phyloP scores from a whole-genome alignment of 225 moss, liverwort and hornwort genomes.

The Marchantia polymorpha region DNA sequence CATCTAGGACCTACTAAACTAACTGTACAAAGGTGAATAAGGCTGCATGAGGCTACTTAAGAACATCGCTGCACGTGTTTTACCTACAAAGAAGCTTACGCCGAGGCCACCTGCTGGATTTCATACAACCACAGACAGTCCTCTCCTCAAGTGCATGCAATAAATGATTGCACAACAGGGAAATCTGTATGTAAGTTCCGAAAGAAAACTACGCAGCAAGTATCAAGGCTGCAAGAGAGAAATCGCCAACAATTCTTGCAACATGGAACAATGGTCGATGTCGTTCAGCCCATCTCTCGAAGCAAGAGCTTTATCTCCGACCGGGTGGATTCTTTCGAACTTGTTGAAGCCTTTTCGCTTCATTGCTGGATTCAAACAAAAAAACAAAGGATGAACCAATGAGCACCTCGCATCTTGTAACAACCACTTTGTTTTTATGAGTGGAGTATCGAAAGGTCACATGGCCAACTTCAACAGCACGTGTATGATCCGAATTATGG shows the following conservation, averaged over 20 bases:
- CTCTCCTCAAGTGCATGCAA: neutral
- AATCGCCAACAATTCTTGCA: neutral
- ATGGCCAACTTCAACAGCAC: too few species aligned
- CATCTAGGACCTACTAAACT: neutral
- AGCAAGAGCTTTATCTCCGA: conserved; percentile 1
- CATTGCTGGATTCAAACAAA: conserved; percentile 40
- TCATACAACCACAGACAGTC: neutral
- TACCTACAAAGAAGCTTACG: neutral
- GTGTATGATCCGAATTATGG: neutral
- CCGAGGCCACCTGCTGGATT: neutral
- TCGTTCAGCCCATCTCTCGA: neutral
- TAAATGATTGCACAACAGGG: neutral
- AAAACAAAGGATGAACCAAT: neutral
- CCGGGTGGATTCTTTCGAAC: conserved; percentile 13
- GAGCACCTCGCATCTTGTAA: neutral
- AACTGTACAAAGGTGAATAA: conserved; percentile 6
- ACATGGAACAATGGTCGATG: neutral
- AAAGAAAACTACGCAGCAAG: neutral
- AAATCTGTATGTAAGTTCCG: neutral
- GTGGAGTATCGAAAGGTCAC: too few species aligned
- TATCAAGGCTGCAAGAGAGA: neutral
- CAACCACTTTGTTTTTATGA: too few species aligned
- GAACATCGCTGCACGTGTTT: neutral
- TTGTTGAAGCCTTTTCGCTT: conserved; percentile 53
- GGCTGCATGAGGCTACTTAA: neutral